Percentiles rank a stretch among this genome's conserved stretches.
Evolutionary conservation across 768 basidiomycete species (phyloP).

Genomic region (Neoboletus subvelutipes): DNA sequence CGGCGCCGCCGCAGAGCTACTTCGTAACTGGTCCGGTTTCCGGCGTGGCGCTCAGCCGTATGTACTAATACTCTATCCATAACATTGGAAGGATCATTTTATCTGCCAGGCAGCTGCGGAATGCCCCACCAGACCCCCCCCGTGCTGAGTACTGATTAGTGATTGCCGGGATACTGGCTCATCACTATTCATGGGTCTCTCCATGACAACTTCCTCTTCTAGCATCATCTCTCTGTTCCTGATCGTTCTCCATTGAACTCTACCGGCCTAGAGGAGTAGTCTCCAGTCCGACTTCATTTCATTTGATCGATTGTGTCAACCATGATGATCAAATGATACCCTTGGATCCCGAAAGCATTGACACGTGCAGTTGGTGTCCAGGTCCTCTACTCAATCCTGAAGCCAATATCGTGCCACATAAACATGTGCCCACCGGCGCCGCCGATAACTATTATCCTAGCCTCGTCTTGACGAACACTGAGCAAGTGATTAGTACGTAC

Average conservation of each 20-base stretch:
- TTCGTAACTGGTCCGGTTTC: background rate
- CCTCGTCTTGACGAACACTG: background rate
- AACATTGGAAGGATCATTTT: background rate
- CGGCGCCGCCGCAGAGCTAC: no score
- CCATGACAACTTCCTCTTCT: no score
- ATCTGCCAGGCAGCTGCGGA: background rate
- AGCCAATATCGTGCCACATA: background rate
- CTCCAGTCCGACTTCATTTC: background rate
- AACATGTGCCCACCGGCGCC: slow-evolving; percentile 6
- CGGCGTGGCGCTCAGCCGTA: slow-evolving; percentile 13
- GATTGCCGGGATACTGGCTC: background rate
- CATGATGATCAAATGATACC: no score
- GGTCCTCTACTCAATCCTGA: background rate
- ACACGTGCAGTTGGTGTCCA: background rate
- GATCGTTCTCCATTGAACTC: background rate
- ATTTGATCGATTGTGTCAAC: background rate
- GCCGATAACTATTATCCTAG: slow-evolving; percentile 16
- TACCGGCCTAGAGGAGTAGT: no score
- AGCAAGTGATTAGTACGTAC: background rate
- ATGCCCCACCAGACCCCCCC: background rate
- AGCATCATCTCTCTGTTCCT: slow-evolving; percentile 4
- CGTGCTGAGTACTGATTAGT: no score
- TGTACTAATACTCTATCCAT: background rate
- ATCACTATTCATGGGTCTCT: background rate
- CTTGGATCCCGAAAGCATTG: background rate